A percentile compares a stretch with the other conserved stretches of the same genome.
phyloP scores from a whole-genome alignment of 2,329 filamentous ascomycete genomes.

The Monilinia fructicola region DNA sequence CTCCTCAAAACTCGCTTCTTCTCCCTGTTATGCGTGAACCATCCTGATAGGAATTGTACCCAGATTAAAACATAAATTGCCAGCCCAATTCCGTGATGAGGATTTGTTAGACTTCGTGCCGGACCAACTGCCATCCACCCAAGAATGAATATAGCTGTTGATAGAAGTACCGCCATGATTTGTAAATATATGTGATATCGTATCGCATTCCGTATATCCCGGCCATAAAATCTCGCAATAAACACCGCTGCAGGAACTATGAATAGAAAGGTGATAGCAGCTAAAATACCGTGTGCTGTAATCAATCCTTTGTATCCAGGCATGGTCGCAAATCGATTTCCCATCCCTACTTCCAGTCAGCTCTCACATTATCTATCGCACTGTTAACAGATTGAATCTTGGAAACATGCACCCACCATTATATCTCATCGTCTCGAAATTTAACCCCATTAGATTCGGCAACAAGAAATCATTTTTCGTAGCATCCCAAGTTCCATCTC shows the following conservation, averaged over 20 bases:
- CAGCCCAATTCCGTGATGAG: constrained; percentile 80
- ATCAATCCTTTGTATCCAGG: constrained; percentile 70
- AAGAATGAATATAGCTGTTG: constrained; percentile 70
- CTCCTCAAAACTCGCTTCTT: constrained; percentile 49
- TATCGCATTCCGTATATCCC: constrained; percentile 60
- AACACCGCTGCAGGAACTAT: constrained; percentile 74
- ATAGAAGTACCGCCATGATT: constrained; percentile 64
- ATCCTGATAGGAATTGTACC: constrained; percentile 68
- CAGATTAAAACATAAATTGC: constrained; percentile 74
- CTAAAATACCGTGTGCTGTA: constrained; percentile 69
- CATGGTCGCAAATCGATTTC: constrained; percentile 71
- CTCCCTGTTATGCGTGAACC: constrained; percentile 50
- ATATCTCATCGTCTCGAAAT: constrained; percentile 80
- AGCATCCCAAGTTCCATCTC: constrained; percentile 82
- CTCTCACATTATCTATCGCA: constrained; percentile 21
- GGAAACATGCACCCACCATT: constrained; percentile 58
- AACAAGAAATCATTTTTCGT: constrained; percentile 74
- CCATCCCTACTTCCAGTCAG: constrained; percentile 58
- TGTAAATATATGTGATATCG: constrained; percentile 74
- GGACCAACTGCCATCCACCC: constrained; percentile 79
- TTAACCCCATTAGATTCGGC: constrained; percentile 72
- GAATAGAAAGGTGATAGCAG: constrained; percentile 70
- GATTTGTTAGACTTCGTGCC: constrained; percentile 70
- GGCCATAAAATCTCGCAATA: constrained; percentile 67
- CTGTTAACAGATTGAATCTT: constrained; percentile 28